These are phyloP conservation scores for Colletotrichum godetiae DNA, from an alignment of 2,329 filamentous ascomycete genomes.

Conservation along the genomic window DNA sequence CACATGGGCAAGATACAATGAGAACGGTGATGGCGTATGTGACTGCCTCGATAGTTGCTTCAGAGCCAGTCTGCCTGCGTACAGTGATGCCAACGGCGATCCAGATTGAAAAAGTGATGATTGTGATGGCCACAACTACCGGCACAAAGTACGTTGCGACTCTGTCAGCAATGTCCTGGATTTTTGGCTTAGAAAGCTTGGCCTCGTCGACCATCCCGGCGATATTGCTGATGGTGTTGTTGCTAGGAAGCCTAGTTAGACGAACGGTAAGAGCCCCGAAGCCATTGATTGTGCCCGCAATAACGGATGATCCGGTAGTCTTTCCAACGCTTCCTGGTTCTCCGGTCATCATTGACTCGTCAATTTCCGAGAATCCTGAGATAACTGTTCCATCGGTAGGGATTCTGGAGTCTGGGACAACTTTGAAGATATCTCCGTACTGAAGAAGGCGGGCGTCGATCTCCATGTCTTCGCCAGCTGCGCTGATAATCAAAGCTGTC, in stretches of 20 bases:
- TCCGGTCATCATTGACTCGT: conserved; percentile 84
- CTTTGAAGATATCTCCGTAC: conserved; percentile 75
- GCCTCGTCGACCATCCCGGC: conserved; percentile 78
- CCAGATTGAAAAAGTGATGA: conserved; percentile 74
- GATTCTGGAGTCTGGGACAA: conserved; percentile 68
- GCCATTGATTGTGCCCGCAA: conserved; percentile 78
- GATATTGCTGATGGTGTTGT: conserved; percentile 79
- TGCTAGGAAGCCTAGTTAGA: conserved; percentile 70
- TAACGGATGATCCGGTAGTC: conserved; percentile 59
- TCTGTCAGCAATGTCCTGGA: conserved; percentile 76
- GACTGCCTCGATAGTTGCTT: conserved; percentile 69
- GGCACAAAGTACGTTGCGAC: conserved; percentile 79
- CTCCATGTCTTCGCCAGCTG: conserved; percentile 50
- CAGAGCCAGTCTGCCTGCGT: conserved; percentile 52
- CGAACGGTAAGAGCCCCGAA: conserved; percentile 68
- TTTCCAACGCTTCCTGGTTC: conserved; percentile 74
- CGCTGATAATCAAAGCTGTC: conserved; percentile 63
- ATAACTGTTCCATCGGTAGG: conserved; percentile 78
- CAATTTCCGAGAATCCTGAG: conserved; percentile 71
- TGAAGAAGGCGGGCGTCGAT: conserved; percentile 77
- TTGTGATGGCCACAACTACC: conserved; percentile 66
- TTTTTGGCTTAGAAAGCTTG: conserved; percentile 73
- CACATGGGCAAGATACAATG: conserved; percentile 83
- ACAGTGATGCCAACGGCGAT: conserved; percentile 65
- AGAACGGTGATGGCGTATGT: conserved; percentile 80